phyloP scores from a whole-genome alignment of 164 flowering plant species.

The Nymphaea thermarum region DNA sequence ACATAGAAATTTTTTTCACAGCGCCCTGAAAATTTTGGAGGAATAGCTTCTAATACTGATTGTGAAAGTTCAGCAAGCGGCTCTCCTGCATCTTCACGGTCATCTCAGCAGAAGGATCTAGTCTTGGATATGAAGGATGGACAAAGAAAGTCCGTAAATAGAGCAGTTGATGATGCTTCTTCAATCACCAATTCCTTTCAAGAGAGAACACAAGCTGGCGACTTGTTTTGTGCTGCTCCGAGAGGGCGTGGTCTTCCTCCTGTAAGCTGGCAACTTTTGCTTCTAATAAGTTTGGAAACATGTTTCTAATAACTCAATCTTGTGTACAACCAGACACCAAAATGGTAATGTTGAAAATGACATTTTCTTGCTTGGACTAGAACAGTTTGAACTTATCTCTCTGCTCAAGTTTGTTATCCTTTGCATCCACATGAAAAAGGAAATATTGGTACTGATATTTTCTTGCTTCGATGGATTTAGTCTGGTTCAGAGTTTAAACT shows the following conservation, averaged over 20 bases:
- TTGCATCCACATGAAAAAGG: no score
- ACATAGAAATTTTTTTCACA: slow-evolving; percentile 17
- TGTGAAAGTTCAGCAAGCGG: slow-evolving; percentile 46
- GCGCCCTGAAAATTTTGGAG: slow-evolving; percentile 47
- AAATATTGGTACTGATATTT: no score
- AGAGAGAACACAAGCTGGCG: slow-evolving; percentile 67
- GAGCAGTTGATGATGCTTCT: slow-evolving; percentile 31
- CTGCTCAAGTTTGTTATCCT: no score
- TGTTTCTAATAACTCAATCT: no score
- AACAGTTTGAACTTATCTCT: no score
- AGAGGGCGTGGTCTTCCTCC: slow-evolving; percentile 36
- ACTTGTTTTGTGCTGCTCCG: slow-evolving; percentile 42
- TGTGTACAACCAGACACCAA: no score
- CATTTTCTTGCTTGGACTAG: no score
- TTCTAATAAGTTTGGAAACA: background rate
- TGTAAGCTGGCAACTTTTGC: slow-evolving; percentile 27
- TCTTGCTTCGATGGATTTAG: no score
- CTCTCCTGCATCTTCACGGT: slow-evolving; percentile 63
- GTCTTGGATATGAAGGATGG: slow-evolving; percentile 35
- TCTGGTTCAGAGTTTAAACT: no score
- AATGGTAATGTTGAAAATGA: no score
- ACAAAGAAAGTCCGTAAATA: slow-evolving; percentile 45
- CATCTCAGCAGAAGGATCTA: slow-evolving; percentile 30
- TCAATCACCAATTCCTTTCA: slow-evolving; percentile 32
- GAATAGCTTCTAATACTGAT: slow-evolving; percentile 33